Base-by-base conservation (phyloP, 805 yeast species). In the Pachysolen tannophilus region DNA sequence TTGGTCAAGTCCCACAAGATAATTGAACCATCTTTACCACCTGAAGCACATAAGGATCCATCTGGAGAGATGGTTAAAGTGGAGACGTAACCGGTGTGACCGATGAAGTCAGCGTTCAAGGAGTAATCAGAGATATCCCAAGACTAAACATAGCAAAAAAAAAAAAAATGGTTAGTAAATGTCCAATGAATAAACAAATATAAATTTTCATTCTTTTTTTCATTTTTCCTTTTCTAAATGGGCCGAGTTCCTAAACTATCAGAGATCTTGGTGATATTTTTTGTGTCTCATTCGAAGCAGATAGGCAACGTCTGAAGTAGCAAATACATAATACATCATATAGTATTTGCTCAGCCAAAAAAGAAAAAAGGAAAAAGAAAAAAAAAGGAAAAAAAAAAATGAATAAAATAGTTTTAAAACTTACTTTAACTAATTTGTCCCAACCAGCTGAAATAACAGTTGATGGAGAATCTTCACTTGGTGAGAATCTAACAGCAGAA, bases 11-110 rank as follows among this genome's bases (percentile, higher is more conserved):
- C 94, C 99, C 99, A 92, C 65, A 92, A 80, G 86, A 85, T 81
- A 75, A 92, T 84, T 58, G 81, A 78, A 74, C 98, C 98, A 66
- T 92, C 98, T 80, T 92, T 92, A 70, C 98, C 98, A 69, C 96
- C 97, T 53, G 98, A 88, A 55, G 99, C 97, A 71, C 94, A 84
- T 62, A 92, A 76, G 52, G 98, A 82, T 76, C 97, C 98, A 75
- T 92, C 99, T 74, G 99, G 99, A 50, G 99, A 87, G 65, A 92
- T 81, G 62, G 96, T 86, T 75, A 92, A 79, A 65, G 94, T 72
- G 63, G 94, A 84, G 58, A 92, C 82, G 92, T 88, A 88, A 73
- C 95, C 96, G 69, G 92, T 86, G 94, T 92, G 99, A 65, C 98
- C 99, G 60, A 86, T 76, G 79, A 83, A 84, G 74, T 92, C 97